Evolutionary conservation across 2,329 filamentous ascomycete genomes (phyloP).

Genomic region (Beauveria varroae): DNA sequence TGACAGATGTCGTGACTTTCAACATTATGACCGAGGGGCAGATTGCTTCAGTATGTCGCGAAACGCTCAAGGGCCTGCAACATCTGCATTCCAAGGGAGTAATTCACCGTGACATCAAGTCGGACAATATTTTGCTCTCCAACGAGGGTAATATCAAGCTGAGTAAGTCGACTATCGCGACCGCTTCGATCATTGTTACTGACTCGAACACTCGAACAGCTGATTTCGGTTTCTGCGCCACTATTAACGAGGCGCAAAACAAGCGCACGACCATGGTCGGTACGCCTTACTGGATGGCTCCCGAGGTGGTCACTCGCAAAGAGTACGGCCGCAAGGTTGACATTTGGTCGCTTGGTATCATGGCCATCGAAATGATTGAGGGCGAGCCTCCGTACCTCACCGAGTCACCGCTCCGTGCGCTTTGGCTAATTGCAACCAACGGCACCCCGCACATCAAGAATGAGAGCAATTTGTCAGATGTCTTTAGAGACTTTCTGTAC

Average conservation of each 20-base stretch:
- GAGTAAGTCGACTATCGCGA: constrained; percentile 52
- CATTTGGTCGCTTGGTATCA: constrained; percentile 97
- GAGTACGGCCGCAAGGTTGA: constrained; percentile 98
- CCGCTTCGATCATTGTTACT: constrained; percentile 18
- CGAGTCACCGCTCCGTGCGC: constrained; percentile 82
- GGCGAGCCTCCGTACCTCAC: constrained; percentile 95
- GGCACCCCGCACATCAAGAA: constrained; percentile 94
- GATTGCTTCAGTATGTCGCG: constrained; percentile 90
- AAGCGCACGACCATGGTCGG: constrained; percentile 99
- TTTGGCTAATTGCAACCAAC: constrained; percentile 95
- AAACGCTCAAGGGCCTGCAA: constrained; percentile 85
- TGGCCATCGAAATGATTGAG: constrained; percentile 99
- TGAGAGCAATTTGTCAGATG: constrained; percentile 68
- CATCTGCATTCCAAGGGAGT: constrained; percentile 96
- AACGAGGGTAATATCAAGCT: constrained; percentile 96
- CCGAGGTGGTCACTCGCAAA: constrained; percentile 93
- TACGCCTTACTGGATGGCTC: constrained; percentile 99
- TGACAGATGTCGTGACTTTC: constrained; percentile 97
- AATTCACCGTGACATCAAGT: constrained; percentile 98
- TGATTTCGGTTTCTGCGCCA: constrained; percentile 97
- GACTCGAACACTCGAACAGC: constrained; percentile 51
- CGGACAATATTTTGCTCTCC: constrained; percentile 92
- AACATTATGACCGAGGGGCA: constrained; percentile 99
- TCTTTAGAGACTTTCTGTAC: constrained; percentile 86
- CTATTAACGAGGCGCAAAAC: constrained; percentile 94